Evolutionary conservation across 78 protist species (phyloP).

Genomic region (Dictyostelium capitatum): DNA sequence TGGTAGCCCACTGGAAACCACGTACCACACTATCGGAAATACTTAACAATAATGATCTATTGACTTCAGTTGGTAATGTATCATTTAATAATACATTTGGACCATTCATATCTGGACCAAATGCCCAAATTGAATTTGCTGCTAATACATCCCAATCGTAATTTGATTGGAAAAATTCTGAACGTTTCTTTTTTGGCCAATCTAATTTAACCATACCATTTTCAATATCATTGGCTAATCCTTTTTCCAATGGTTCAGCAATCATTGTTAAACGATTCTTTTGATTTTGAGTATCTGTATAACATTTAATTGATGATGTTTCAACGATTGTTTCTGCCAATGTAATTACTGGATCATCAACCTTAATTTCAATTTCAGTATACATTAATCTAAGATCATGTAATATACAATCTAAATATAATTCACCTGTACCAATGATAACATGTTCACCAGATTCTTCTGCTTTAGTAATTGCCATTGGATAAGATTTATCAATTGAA

Average conservation of each 20-base stretch:
- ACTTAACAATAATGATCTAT: slow-evolving; percentile 37
- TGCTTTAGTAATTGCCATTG: slow-evolving; percentile 90
- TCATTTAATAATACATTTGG: slow-evolving; percentile 97
- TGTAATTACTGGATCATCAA: slow-evolving; percentile 96
- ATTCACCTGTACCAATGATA: slow-evolving; percentile 98
- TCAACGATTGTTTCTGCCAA: slow-evolving; percentile 98
- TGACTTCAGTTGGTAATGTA: slow-evolving; percentile 93
- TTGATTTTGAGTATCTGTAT: slow-evolving; percentile 96
- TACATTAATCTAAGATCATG: slow-evolving; percentile 96
- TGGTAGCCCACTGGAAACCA: slow-evolving; percentile 98
- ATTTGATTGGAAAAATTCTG: slow-evolving; percentile 88
- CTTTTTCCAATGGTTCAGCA: slow-evolving; percentile 97
- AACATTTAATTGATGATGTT: slow-evolving; percentile 95
- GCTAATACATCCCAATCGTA: slow-evolving; percentile 98
- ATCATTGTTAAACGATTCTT: slow-evolving; percentile 96
- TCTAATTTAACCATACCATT: slow-evolving; percentile 53
- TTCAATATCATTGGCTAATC: slow-evolving; percentile 96
- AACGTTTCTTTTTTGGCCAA: slow-evolving; percentile 79
- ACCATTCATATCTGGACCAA: slow-evolving; percentile 94
- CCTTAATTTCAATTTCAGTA: slow-evolving; percentile 95
- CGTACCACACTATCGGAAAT: slow-evolving; percentile 86
- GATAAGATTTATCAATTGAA: slow-evolving; percentile 95
- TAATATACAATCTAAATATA: slow-evolving; percentile 97
- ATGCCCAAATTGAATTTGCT: slow-evolving; percentile 98
- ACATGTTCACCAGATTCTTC: slow-evolving; percentile 99